A percentile compares a stretch with the other conserved stretches of the same genome.
Conservation (phyloP, 768 basidiomycete genomes). For the Suillus lakei region DNA sequence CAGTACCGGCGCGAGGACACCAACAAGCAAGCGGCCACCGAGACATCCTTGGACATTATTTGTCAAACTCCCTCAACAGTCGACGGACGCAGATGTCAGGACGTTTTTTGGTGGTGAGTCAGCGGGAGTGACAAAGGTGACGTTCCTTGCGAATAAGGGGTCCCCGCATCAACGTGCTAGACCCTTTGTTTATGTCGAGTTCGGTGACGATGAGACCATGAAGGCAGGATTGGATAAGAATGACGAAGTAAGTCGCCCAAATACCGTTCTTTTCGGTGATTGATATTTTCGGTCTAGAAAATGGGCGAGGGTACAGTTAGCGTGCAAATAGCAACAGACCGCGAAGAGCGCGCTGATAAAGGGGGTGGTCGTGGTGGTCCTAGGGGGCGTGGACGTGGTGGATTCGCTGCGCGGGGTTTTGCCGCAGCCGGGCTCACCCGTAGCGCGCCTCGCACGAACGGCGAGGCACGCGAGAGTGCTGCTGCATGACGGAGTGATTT, state of each 20-base stretch:
- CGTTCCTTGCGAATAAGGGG: conserved; percentile 34
- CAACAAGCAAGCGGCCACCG: conserved; percentile 63
- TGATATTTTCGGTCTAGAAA: conserved; percentile 50
- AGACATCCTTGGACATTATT: conserved; percentile 88
- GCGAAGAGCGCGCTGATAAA: conserved; percentile 41
- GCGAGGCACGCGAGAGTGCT: conserved; percentile 30
- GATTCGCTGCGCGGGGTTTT: conserved; percentile 68
- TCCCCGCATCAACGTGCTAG: conserved; percentile 51
- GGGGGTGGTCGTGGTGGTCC: conserved; percentile 53
- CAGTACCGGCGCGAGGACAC: conserved; percentile 70
- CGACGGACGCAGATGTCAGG: conserved; percentile 67
- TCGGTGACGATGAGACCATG: conserved; percentile 87
- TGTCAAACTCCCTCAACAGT: conserved; percentile 62
- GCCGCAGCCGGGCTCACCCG: conserved; percentile 70
- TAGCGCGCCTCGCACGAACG: conserved; percentile 34
- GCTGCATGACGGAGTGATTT: conserved; percentile 28
- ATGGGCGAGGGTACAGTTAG: conserved; percentile 69
- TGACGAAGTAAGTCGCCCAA: conserved; percentile 56
- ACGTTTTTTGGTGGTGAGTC: conserved; percentile 80
- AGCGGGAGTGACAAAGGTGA: conserved; percentile 69
- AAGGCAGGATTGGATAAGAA: conserved; percentile 77
- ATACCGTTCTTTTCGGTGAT: conserved; percentile 7
- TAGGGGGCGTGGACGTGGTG: conserved; percentile 54
- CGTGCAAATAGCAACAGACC: conserved; percentile 73
- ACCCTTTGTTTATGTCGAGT: conserved; percentile 85